Conservation (phyloP, 192 early-diverging fungal genomes). For the Coemansia guatemalensis region DNA sequence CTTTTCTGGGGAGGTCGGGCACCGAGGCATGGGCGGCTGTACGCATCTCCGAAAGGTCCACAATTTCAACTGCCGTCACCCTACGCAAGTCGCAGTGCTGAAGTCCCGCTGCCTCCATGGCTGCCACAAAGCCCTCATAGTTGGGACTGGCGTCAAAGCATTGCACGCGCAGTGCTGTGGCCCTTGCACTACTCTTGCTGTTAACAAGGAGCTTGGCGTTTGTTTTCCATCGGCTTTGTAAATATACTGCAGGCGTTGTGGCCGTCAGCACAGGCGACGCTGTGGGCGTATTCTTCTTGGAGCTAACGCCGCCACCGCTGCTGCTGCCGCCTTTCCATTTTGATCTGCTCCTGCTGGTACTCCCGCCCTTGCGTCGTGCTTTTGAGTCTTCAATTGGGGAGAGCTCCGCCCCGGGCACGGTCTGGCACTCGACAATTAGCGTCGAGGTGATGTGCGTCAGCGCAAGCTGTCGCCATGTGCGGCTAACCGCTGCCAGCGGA, state of each 20-base stretch:
- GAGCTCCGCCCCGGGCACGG: background rate
- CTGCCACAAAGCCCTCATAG: slow-evolving; percentile 11
- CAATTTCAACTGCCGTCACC: slow-evolving; percentile 10
- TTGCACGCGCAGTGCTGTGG: slow-evolving; percentile 18
- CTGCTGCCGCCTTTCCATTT: slow-evolving; percentile 2
- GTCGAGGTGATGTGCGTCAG: slow-evolving; percentile 6
- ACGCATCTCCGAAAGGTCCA: slow-evolving; percentile 19
- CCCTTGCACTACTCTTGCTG: background rate
- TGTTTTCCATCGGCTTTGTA: slow-evolving; percentile 9
- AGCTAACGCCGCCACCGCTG: background rate
- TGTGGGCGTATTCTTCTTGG: background rate
- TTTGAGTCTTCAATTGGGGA: background rate
- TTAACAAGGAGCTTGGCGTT: slow-evolving; percentile 5
- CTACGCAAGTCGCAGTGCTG: background rate
- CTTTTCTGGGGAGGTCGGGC: no score
- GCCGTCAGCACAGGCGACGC: background rate
- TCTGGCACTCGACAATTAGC: slow-evolving; percentile 27
- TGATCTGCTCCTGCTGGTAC: background rate
- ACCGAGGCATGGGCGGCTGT: background rate
- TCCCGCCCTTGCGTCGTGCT: background rate
- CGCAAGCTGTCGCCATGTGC: slow-evolving; percentile 17
- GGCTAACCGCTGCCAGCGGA: slow-evolving; percentile 15
- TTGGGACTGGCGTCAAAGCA: slow-evolving; percentile 15
- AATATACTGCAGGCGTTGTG: background rate
- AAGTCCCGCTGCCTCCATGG: slow-evolving; percentile 2